These are phyloP conservation scores for Camelina neglecta DNA, from an alignment of 345 rosid species.

Conservation along the genomic window DNA sequence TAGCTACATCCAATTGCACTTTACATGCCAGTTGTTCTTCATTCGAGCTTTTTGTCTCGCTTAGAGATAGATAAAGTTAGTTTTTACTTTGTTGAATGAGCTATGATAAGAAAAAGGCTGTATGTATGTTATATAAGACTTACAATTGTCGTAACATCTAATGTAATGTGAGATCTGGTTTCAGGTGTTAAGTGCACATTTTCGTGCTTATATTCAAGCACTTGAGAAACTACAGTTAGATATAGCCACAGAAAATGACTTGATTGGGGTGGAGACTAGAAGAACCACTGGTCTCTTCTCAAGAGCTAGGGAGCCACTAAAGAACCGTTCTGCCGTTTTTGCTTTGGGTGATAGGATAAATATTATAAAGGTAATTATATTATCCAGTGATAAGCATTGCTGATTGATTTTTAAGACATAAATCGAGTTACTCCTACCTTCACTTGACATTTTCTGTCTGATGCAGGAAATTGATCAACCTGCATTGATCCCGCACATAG, in stretches of 20 bases:
- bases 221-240: slow-evolving; percentile 93
- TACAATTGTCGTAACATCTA: slow-evolving; percentile 23
- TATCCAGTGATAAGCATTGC: slow-evolving; percentile 20
- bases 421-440: background rate
- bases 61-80: slow-evolving; percentile 17
- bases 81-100: slow-evolving; percentile 23
- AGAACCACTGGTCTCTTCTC: slow-evolving; percentile 77
- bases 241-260: slow-evolving; percentile 87
- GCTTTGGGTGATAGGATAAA: slow-evolving; percentile 91
- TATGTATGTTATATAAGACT: slow-evolving; percentile 12
- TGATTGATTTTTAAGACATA: background rate
- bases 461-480: slow-evolving; percentile 96
- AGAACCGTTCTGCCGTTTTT: slow-evolving; percentile 93
- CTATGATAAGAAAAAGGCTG: background rate
- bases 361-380: slow-evolving; percentile 71
- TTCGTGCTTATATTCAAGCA: slow-evolving; percentile 97
- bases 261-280: slow-evolving; percentile 97
- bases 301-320: slow-evolving; percentile 81
- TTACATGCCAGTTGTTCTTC: slow-evolving; percentile 16
- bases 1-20: background rate
- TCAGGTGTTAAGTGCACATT: slow-evolving; percentile 98
- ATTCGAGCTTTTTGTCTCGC: slow-evolving; percentile 9
- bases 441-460: slow-evolving; percentile 20
- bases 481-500: slow-evolving; percentile 97
- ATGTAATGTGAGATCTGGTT: slow-evolving; percentile 33